Conservation (phyloP, 768 basidiomycete species). For the Cystofilobasidium macerans region DNA sequence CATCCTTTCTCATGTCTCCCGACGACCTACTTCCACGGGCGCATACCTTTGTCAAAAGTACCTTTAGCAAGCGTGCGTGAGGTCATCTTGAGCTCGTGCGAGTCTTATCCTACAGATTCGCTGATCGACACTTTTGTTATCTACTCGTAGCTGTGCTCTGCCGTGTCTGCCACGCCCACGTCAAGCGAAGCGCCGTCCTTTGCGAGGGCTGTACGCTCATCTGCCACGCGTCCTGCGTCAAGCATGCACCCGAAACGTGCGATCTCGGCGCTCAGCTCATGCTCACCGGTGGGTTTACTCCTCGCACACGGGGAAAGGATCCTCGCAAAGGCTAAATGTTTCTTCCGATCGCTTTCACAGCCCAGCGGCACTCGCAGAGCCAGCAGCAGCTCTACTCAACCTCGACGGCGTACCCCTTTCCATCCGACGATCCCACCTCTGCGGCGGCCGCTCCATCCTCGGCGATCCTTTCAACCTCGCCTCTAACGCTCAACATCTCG, state of each 20-base stretch:
- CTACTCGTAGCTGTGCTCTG: conserved; percentile 71
- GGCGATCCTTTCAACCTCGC: conserved; percentile 1
- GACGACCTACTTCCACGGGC: conserved; percentile 43
- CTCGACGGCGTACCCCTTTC: background rate
- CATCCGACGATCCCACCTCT: background rate
- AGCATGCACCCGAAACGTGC: conserved; percentile 64
- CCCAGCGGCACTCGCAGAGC: background rate
- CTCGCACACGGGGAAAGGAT: too few relatives aligned
- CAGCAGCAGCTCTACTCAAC: conserved; percentile 8
- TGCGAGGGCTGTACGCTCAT: conserved; percentile 85
- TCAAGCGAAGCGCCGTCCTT: conserved; percentile 76
- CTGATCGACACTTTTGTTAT: conserved; percentile 4
- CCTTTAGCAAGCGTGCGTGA: conserved; percentile 79
- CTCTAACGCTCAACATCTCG: background rate
- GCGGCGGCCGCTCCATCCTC: background rate
- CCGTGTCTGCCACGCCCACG: conserved; percentile 63
- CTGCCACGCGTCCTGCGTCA: conserved; percentile 58
- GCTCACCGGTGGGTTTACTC: conserved; percentile 30
- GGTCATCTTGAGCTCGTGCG: too few relatives aligned
- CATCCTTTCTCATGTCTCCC: background rate
- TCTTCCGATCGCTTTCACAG: background rate
- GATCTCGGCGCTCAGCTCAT: conserved; percentile 72
- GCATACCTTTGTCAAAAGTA: conserved; percentile 82
- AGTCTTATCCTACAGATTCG: too few relatives aligned
- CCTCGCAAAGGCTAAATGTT: too few relatives aligned